phyloP scores from a whole-genome alignment of 345 rosid species.

The Gossypium mustelinum region DNA sequence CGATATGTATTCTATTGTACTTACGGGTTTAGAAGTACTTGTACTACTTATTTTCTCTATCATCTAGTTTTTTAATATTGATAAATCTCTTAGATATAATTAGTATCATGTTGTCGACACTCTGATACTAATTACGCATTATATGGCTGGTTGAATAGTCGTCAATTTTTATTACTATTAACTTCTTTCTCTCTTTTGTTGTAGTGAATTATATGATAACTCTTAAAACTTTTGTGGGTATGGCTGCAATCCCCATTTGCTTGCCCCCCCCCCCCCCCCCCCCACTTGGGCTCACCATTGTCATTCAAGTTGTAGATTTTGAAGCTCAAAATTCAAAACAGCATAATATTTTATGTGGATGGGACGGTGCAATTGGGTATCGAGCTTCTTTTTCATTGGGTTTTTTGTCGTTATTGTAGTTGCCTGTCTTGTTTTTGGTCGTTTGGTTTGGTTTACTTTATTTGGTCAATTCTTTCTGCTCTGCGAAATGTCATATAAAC shows the following conservation, averaged over 20 bases:
- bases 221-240: slow-evolving; percentile 13
- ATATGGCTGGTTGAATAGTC: not conserved
- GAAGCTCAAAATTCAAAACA: not conserved
- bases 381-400: not conserved
- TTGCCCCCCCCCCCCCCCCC: slow-evolving; percentile 12
- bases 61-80: too few species aligned
- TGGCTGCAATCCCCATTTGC: slow-evolving; percentile 30
- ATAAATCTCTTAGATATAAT: too few species aligned
- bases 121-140: not conserved
- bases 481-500: not conserved
- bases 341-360: not conserved
- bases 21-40: too few species aligned
- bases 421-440: not conserved
- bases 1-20: too few species aligned
- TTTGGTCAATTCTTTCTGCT: slow-evolving; percentile 33
- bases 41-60: too few species aligned
- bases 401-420: not conserved
- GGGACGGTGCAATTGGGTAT: not conserved
- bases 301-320: not conserved
- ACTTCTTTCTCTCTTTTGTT: not conserved
- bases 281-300: slow-evolving; percentile 7
- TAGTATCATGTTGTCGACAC: too few species aligned
- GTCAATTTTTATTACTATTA: not conserved
- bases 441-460: not conserved
- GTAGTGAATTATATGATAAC: slow-evolving; percentile 16